Percentiles rank a stretch among this genome's conserved stretches.
These are phyloP conservation scores for Boletus reticuloceps DNA, from an alignment of 768 basidiomycete species.

Conservation along the genomic window DNA sequence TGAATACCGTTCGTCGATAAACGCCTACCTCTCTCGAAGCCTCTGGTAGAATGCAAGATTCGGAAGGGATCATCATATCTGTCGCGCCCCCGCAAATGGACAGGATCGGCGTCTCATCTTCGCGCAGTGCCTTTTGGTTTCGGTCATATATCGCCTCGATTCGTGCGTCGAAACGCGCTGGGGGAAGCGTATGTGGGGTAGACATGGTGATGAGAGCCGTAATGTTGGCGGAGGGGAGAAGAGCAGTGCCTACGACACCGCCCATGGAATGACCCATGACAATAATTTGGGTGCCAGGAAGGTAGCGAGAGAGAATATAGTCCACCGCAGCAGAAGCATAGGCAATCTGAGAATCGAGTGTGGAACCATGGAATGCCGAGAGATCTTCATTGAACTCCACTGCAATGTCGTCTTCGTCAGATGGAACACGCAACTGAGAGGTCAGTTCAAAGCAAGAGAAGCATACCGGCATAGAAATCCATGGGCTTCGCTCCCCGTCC, in stretches of 20 bases:
- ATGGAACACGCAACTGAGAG: neutral
- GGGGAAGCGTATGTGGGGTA: slow-evolving; percentile 85
- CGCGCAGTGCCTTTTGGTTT: slow-evolving; percentile 39
- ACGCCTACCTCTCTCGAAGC: slow-evolving; percentile 6
- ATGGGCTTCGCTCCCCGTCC: slow-evolving; percentile 49
- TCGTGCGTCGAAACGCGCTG: slow-evolving; percentile 80
- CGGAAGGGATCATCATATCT: slow-evolving; percentile 90
- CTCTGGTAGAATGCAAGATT: slow-evolving; percentile 68
- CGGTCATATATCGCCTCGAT: slow-evolving; percentile 71
- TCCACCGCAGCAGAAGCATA: slow-evolving; percentile 71
- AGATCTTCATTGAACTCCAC: slow-evolving; percentile 98
- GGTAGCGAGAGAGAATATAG: slow-evolving; percentile 80
- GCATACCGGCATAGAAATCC: slow-evolving; percentile 84
- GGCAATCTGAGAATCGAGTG: slow-evolving; percentile 74
- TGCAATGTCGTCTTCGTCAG: neutral
- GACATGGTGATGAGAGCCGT: slow-evolving; percentile 93
- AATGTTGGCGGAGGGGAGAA: slow-evolving; percentile 66
- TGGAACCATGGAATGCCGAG: slow-evolving; percentile 91
- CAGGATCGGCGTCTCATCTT: slow-evolving; percentile 62
- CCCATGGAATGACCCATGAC: slow-evolving; percentile 98
- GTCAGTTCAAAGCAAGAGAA: neutral
- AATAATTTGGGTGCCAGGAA: slow-evolving; percentile 58
- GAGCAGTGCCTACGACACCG: slow-evolving; percentile 81
- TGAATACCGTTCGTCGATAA: slow-evolving; percentile 71
- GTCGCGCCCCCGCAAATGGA: slow-evolving; percentile 91